Percentiles rank a stretch among this genome's conserved stretches.
Evolutionary conservation across 2,329 filamentous ascomycete species (phyloP).

Genomic region (Blumeria hordei): DNA sequence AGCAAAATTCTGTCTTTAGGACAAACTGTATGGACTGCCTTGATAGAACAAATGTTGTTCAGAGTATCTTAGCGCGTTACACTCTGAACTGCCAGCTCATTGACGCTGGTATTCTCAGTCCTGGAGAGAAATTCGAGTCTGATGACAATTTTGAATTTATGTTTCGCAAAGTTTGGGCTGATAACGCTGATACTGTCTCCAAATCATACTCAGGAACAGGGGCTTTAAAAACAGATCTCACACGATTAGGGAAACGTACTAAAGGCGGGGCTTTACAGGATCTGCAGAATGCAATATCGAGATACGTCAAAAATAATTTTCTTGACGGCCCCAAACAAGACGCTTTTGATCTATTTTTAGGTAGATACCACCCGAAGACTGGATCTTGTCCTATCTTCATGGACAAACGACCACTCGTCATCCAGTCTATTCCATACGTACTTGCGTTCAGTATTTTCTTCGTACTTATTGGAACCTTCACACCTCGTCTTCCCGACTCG

Average conservation of each 20-base stretch:
- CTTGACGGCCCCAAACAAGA: slow-evolving; percentile 82
- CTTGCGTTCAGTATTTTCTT: slow-evolving; percentile 57
- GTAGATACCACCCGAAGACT: slow-evolving; percentile 55
- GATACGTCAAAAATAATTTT: slow-evolving; percentile 90
- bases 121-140: slow-evolving; percentile 49
- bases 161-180: slow-evolving; percentile 95
- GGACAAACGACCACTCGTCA: slow-evolving; percentile 61
- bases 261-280: slow-evolving; percentile 69
- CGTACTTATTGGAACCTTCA: slow-evolving; percentile 49
- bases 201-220: slow-evolving; percentile 86
- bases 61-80: slow-evolving; percentile 86
- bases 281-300: slow-evolving; percentile 62
- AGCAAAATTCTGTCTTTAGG: slow-evolving; percentile 74
- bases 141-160: slow-evolving; percentile 73
- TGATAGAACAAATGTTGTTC: slow-evolving; percentile 91
- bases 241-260: slow-evolving; percentile 74
- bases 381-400: slow-evolving; percentile 54
- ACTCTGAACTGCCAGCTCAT: slow-evolving; percentile 71
- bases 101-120: slow-evolving; percentile 55
- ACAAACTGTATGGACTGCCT: slow-evolving; percentile 99
- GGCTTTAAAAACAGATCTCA: slow-evolving; percentile 94
- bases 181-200: slow-evolving; percentile 91
- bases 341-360: slow-evolving; percentile 83
- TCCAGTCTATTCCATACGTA: slow-evolving; percentile 86
- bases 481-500: slow-evolving; percentile 44